Evolutionary conservation across 441 rosid genomes (phyloP), one percentile per base, ranked within the genome.

Genomic region (Francoa sonchifolia): DNA sequence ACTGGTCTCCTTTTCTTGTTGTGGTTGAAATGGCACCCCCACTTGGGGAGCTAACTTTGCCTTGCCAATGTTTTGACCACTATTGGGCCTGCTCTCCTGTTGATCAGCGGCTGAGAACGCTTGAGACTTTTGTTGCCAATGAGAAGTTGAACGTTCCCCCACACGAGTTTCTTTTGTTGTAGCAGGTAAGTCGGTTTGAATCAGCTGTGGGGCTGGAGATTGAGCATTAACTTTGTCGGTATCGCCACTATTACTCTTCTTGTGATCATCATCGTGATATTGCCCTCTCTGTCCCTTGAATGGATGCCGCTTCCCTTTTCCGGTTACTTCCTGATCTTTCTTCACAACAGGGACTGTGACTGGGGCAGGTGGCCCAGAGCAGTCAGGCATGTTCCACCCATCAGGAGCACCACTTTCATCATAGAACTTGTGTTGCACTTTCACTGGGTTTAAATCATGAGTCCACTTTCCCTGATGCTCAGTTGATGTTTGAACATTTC

Each of bases 101-200:
- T 62, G 65, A 54, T 44, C 57, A 57, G 57, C 39, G 34, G 56
- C 29, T 47, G 56, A 54, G 26, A 42, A 42, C 58, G 74, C 10
- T 27, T 71, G 83, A 11, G 74, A 53, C 55, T 69, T 89, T 12
- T 84, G 95, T 48, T 84, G 84, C 95, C 95, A 84, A 8, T 83
- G 94, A 54, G 82, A 48, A 45, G 71, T 19, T 39, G 72, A 48
- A 42, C 67, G 67, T 39, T 84, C 92, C 20, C 74, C 86, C 47
- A 34, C 44, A 55, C 41, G 55, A 61, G 58, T 72, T 39, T 47
- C 63, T 62, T 79, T 94, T 64, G 68, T 79, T 31, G 74, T 61
- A 50, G 53, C 46, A 45, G 47, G 57, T 33, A 51, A 42, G 44
- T 68, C 82, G 19, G 51, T 40, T 37, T 59, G 87, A 47, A 50